Evolutionary conservation across 2,329 filamentous ascomycete genomes (phyloP).

Genomic region (Cytospora chrysosperma): DNA sequence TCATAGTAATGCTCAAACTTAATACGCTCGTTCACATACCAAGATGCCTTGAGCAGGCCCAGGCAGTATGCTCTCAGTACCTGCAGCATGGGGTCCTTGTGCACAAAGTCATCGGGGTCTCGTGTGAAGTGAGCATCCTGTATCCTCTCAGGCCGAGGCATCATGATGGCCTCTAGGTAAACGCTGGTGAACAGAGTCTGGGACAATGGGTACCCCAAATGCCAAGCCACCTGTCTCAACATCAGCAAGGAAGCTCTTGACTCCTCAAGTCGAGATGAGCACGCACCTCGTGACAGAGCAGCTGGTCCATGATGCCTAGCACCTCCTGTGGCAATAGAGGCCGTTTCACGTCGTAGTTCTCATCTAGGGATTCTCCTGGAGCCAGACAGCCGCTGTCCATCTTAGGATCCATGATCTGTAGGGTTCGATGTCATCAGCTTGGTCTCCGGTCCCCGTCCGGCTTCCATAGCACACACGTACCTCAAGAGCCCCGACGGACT

Average conservation of each 20-base stretch:
- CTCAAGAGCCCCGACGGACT: constrained; percentile 86
- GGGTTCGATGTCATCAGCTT: constrained; percentile 4
- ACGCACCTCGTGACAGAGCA: constrained; percentile 80
- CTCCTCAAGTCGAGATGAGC: background rate
- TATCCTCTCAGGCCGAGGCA: constrained; percentile 63
- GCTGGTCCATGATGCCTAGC: constrained; percentile 89
- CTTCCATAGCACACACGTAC: constrained; percentile 36
- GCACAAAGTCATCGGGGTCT: constrained; percentile 31
- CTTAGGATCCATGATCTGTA: constrained; percentile 95
- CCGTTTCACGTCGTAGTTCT: constrained; percentile 72
- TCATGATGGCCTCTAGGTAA: constrained; percentile 81
- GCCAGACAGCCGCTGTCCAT: constrained; percentile 93
- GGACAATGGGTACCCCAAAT: constrained; percentile 90
- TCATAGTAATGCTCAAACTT: constrained; percentile 88
- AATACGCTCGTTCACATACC: constrained; percentile 74
- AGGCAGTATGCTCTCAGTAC: constrained; percentile 84
- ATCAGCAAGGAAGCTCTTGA: background rate
- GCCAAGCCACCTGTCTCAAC: constrained; percentile 78
- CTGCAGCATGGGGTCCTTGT: constrained; percentile 50
- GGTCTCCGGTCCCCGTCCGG: background rate
- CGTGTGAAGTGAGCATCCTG: constrained; percentile 63
- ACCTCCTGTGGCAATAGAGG: constrained; percentile 74
- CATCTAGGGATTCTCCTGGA: constrained; percentile 77
- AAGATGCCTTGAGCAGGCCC: constrained; percentile 78
- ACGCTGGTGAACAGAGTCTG: constrained; percentile 93